Evolutionary conservation across 352 stramenopile genomes (phyloP), one percentile per base, ranked within the genome.

Genomic region (Phytophthora meadii): DNA sequence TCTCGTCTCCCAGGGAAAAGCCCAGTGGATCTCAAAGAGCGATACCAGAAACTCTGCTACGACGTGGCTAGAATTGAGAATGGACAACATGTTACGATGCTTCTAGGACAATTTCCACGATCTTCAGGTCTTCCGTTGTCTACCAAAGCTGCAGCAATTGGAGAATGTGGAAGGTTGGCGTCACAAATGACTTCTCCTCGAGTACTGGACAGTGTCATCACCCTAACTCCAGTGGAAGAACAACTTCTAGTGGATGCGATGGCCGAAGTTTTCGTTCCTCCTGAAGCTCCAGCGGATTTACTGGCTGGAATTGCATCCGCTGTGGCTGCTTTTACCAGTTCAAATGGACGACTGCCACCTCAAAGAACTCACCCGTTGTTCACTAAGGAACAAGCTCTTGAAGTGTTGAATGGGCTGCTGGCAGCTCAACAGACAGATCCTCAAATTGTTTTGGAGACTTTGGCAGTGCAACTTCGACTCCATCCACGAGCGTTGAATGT

Each of bases 41-140:
- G 87, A 41, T 95, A 89, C 64, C 65, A 84, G 54, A 89, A 90
- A 75, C 84, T 93, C 27, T 89, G 86, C 53, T 81, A 89, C 47
- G 87, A 94, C 54, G 64, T 94, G 7, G 75, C 79, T n/a, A 69
- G 77, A 11, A 93, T 94, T 41, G 84, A 94, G 53, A 70, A 52
- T 14, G 82, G 82, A 0, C 75, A 90, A 40, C 81, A 90, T 28
- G 71, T 91, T 2, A 79, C 70, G 27, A 92, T 89, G 81, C 72
- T 84, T 34, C 60, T 85, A 3, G 73, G 66, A 4, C 69, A 81
- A 22, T 72, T 64, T 24, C 50, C 64, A n/a, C 56, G 66, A 36
- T 49, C 73, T 4, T 22, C 61, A 5, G 54, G 55, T 8, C 62
- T 64, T 10, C 37, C 54, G 0, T 22, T 65, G 10, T 61, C 60